Evolutionary conservation across 129 eudicot genomes (phyloP).

Genomic region (Tagetes erecta): DNA sequence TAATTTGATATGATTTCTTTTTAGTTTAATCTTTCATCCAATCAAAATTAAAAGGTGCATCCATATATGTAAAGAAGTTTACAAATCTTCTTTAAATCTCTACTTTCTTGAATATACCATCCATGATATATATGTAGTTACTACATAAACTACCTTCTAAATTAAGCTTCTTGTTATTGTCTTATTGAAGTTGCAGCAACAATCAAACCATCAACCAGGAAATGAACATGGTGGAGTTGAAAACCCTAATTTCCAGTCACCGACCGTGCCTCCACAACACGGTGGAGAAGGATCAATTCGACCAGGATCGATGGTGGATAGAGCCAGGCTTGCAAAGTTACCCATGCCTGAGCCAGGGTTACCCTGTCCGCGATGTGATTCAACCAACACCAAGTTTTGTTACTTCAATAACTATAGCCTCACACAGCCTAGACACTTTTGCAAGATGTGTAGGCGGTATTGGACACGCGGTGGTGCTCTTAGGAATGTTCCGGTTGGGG

Average conservation of each 20-base stretch:
- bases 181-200: constrained; percentile 63
- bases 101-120: constrained; percentile 56
- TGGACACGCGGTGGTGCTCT: constrained; percentile 89
- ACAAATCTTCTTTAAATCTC: constrained; percentile 31
- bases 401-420: constrained; percentile 84
- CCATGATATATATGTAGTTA: not conserved
- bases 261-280: constrained; percentile 38
- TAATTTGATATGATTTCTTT: constrained; percentile 21
- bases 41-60: constrained; percentile 44
- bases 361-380: constrained; percentile 79
- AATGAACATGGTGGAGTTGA: constrained; percentile 24
- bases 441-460: constrained; percentile 77
- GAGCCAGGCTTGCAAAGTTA: constrained; percentile 73
- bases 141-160: constrained; percentile 30
- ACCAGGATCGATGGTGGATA: constrained; percentile 82
- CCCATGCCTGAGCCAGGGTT: constrained; percentile 73
- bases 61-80: constrained; percentile 37
- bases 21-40: constrained; percentile 42
- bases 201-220: constrained; percentile 50
- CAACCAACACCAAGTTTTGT: constrained; percentile 82
- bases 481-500: constrained; percentile 87
- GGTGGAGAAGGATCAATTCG: constrained; percentile 56
- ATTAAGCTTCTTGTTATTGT: constrained; percentile 17
- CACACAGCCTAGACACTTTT: constrained; percentile 86
- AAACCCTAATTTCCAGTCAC: constrained; percentile 46